Evolutionary conservation across 192 early-diverging fungal genomes (phyloP).

Genomic region (Podochytrium sp.): DNA sequence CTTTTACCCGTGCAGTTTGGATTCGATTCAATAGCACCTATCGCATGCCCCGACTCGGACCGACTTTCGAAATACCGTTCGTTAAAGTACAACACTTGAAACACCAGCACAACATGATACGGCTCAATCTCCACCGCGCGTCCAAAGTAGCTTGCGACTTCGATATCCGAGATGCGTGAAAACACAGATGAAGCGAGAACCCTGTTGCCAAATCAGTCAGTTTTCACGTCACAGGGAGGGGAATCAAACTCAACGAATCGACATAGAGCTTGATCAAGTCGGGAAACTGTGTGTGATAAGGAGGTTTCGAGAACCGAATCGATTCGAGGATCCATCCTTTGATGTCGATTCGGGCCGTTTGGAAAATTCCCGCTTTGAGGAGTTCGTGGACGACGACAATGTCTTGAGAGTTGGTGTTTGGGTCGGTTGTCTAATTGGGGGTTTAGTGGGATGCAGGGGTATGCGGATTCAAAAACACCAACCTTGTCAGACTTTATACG

Average conservation of each 20-base stretch:
- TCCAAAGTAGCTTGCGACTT: constrained; percentile 1
- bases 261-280: constrained; percentile 24
- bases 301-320: neutral
- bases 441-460: too few species aligned
- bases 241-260: constrained; percentile 10
- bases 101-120: constrained; percentile 13
- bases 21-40: neutral
- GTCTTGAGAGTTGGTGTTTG: neutral
- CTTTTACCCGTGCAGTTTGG: constrained; percentile 2
- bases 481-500: neutral
- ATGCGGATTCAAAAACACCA: constrained; percentile 11
- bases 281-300: constrained; percentile 6
- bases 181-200: neutral
- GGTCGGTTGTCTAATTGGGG: too few species aligned
- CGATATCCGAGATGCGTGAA: constrained; percentile 17
- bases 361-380: constrained; percentile 25
- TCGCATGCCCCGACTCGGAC: too few species aligned
- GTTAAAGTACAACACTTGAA: constrained; percentile 19
- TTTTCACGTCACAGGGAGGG: neutral
- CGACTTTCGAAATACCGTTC: constrained; percentile 10
- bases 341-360: constrained; percentile 12
- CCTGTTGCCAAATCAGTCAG: neutral
- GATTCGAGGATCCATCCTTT: constrained; percentile 27
- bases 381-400: constrained; percentile 31
- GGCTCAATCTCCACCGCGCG: neutral